A percentile compares a stretch with the other conserved stretches of the same genome.
These are phyloP conservation scores for Babesia ovata DNA, from an alignment of 169 alveolate genomes.

Conservation along the genomic window DNA sequence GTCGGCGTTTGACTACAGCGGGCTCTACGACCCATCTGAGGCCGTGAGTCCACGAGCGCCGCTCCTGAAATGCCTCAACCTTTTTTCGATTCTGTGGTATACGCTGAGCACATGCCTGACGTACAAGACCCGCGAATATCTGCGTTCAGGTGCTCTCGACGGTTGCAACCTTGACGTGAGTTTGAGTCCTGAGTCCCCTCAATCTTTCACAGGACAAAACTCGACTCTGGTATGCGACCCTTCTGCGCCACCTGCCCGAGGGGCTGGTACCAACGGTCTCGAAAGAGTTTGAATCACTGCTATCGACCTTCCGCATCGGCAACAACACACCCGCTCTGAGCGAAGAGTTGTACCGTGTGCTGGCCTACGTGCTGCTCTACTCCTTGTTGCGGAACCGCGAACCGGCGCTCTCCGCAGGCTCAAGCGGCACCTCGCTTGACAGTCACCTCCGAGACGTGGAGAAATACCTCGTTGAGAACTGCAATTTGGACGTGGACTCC, in stretches of 20 bases:
- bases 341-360: slow-evolving; percentile 8
- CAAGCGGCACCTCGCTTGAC: background rate
- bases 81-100: slow-evolving; percentile 56
- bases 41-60: slow-evolving; percentile 1
- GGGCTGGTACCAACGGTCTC: slow-evolving; percentile 4
- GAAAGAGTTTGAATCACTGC: slow-evolving; percentile 17
- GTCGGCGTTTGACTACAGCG: slow-evolving; percentile 5
- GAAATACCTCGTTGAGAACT: background rate
- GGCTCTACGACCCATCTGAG: slow-evolving; percentile 10
- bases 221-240: slow-evolving; percentile 29
- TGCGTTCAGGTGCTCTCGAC: slow-evolving; percentile 12
- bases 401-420: background rate
- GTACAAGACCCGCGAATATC: slow-evolving; percentile 29
- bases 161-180: slow-evolving; percentile 30
- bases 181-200: background rate
- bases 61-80: slow-evolving; percentile 27
- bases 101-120: slow-evolving; percentile 57
- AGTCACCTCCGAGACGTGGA: slow-evolving; percentile 3
- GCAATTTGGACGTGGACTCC: slow-evolving; percentile 24
- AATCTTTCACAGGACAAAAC: slow-evolving; percentile 23
- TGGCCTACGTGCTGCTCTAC: slow-evolving; percentile 16
- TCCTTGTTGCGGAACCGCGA: slow-evolving; percentile 23
- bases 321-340: slow-evolving; percentile 30
- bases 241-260: slow-evolving; percentile 38
- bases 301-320: slow-evolving; percentile 51